Evolutionary conservation across 2,329 filamentous ascomycete genomes (phyloP), one percentile per base, ranked within the genome.

Genomic region (Akanthomyces muscarius): DNA sequence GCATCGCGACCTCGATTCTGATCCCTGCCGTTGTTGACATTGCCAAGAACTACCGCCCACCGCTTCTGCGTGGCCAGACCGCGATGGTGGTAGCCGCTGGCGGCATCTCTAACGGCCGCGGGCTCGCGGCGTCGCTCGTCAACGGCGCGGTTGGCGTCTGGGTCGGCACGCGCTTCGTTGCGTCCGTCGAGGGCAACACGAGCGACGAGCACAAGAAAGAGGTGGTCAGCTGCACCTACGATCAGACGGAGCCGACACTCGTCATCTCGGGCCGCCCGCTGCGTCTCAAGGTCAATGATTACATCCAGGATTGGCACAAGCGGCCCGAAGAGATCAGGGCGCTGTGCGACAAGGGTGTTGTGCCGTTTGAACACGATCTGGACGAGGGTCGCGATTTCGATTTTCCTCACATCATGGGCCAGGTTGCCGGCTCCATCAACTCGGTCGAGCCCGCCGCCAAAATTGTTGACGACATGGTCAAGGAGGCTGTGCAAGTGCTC

Each of bases 151-250:
- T 84, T 4, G 94, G 91, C 13, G 94, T 96, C 1, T 98, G 94
- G 94, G 93, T 98, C 1, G 94, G 94, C 33, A 97, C 94, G 65
- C 82, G 94, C 23, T 97, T 97, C 75, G 91, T 97, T 18, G 93
- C 94, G 1, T 86, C 86, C 10, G 82, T 80, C 41, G 94, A 97
- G 78, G 92, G 92, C 0, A 89, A 88, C 18, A 93, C 91, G 71
- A 90, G 88, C 73, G 83, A 89, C 69, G 80, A 87, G 78, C 93
- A 97, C 76, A 97, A 97, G 79, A 80, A 89, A 68, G 89, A 88
- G 36, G 92, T 97, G 0, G 89, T 97, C 2, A 80, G 77, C n/a
- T 94, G 92, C 63, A 83, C 80, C 13, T 93, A 91, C 70, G 86
- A 89, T 47, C 92, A 91, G 69, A 97, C 94, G 0, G 79, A 91